Evolutionary conservation across 495 filamentous ascomycete species (phyloP), one percentile per base, ranked within the genome.

Genomic region (Thermothielavioides terrestris): DNA sequence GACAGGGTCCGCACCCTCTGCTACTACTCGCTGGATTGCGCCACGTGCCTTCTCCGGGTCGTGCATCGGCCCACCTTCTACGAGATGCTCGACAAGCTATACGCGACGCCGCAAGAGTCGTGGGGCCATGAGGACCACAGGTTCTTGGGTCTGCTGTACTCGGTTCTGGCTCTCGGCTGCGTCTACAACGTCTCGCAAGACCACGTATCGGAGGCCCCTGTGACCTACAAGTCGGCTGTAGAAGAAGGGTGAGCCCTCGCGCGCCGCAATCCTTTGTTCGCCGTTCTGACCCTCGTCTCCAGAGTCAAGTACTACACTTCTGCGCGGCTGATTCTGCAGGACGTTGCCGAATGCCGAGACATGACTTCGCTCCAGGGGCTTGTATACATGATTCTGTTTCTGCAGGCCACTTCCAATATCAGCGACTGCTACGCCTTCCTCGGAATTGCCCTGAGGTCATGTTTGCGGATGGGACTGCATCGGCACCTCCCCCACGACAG

Each of bases 351-450:
- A 57, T 94, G 89, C 54, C 80, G 89, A 51, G 90, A 95, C 66
- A 73, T 97, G 38, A 77, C 69, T 11, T 89, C 88, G 2, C 73
- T 97, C 14, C 90, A 97, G 61, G 84, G 86, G 1, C 79, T 96
- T 23, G 71, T 94, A 22, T 94, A 89, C 70, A 94, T 95, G 85
- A 85, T 95, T 35, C 69, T 95, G 1, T 97, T 95, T 61, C 74
- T 97, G 1, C 91, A 97, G 50, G 87, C 85, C 0, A 89, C 92
- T 14, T 87, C 89, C 6, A 89, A 92, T 59, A 72, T 96, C 45
- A 91, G 86, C 57, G 92, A 86, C 18, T 97, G 91, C 64, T 96
- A 95, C 64, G 86, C 89, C 0, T 94, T 92, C 66, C 77, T 97
- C 42, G 91, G 89, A 18, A 88, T 96, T 52, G 90, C 88, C 12